Evolutionary conservation across 2,329 filamentous ascomycete species (phyloP).

Genomic region (Alternaria conjuncta): DNA sequence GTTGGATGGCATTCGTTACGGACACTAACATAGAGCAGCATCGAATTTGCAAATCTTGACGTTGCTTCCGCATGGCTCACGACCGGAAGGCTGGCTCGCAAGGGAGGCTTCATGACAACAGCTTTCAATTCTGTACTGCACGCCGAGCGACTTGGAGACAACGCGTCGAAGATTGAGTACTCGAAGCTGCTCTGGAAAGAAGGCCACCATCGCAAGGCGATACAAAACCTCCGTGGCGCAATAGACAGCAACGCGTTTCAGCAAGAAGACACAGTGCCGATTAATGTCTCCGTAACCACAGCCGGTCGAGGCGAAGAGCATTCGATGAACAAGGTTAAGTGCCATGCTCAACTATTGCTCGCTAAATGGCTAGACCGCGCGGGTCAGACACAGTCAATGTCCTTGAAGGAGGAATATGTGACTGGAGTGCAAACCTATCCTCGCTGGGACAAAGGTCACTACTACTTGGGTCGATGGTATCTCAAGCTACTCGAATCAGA

Average conservation of each 20-base stretch:
- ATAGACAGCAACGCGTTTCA: conserved; percentile 82
- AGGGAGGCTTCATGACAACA: conserved; percentile 80
- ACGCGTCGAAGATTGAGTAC: conserved; percentile 91
- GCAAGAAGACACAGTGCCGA: conserved; percentile 47
- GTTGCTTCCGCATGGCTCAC: conserved; percentile 85
- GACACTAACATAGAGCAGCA: conserved; percentile 38
- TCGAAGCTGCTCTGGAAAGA: conserved; percentile 92
- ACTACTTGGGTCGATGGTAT: conserved; percentile 96
- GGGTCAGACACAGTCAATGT: conserved; percentile 87
- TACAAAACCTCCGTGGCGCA: conserved; percentile 85
- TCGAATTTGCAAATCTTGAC: conserved; percentile 71
- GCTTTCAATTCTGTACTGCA: conserved; percentile 94
- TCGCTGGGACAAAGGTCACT: conserved; percentile 95
- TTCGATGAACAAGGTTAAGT: conserved; percentile 66
- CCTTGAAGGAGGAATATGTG: conserved; percentile 76
- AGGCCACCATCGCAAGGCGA: conserved; percentile 91
- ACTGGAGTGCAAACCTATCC: conserved; percentile 72
- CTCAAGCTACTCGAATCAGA: conserved; percentile 94
- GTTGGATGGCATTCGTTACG: background rate
- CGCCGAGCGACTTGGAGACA: conserved; percentile 82
- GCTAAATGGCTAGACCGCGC: conserved; percentile 96
- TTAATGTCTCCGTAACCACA: conserved; percentile 47
- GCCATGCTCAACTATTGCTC: conserved; percentile 82
- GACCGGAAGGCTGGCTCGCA: conserved; percentile 84
- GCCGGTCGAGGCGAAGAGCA: conserved; percentile 45